Percentiles rank a stretch among this genome's conserved stretches.
Conservation (phyloP, 768 basidiomycete genomes). For the Kwoniella botswanensis region DNA sequence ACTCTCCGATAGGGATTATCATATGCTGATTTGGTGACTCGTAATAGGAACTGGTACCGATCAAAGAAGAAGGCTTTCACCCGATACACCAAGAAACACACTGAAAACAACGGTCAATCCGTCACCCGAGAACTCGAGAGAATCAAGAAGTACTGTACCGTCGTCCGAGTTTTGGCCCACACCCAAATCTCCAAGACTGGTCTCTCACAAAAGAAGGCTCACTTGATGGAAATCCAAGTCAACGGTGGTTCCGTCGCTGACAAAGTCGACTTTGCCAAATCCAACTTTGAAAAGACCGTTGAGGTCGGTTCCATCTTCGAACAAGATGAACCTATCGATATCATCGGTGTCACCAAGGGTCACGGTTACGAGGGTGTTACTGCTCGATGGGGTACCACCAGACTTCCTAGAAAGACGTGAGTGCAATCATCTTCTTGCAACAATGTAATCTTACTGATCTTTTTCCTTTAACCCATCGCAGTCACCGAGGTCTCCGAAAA, state of each 20-base stretch:
- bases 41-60: conserved; percentile 93
- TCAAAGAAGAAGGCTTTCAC: conserved; percentile 99
- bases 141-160: conserved; percentile 99
- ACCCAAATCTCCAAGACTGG: conserved; percentile 98
- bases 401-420: conserved; percentile 89
- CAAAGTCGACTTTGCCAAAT: conserved; percentile 95
- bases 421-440: not conserved
- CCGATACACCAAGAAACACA: conserved; percentile 98
- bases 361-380: conserved; percentile 99
- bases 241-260: conserved; percentile 92
- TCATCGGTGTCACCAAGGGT: conserved; percentile 98
- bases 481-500: conserved; percentile 99
- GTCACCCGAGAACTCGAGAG: conserved; percentile 95
- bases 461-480: conserved; percentile 52
- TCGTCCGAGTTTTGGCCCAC: conserved; percentile 98
- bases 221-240: conserved; percentile 99
- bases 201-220: conserved; percentile 98
- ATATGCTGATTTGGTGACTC: too few relatives aligned
- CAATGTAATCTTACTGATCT: not conserved
- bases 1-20: too few relatives aligned
- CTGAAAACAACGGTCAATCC: conserved; percentile 90
- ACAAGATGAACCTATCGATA: conserved; percentile 93
- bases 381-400: conserved; percentile 99
- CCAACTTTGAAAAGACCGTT: conserved; percentile 94
- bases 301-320: conserved; percentile 86